Percentiles rank a stretch among this genome's conserved stretches.
phyloP scores from a whole-genome alignment of 2,329 filamentous ascomycete genomes.

The Helicocarpus griseus region DNA sequence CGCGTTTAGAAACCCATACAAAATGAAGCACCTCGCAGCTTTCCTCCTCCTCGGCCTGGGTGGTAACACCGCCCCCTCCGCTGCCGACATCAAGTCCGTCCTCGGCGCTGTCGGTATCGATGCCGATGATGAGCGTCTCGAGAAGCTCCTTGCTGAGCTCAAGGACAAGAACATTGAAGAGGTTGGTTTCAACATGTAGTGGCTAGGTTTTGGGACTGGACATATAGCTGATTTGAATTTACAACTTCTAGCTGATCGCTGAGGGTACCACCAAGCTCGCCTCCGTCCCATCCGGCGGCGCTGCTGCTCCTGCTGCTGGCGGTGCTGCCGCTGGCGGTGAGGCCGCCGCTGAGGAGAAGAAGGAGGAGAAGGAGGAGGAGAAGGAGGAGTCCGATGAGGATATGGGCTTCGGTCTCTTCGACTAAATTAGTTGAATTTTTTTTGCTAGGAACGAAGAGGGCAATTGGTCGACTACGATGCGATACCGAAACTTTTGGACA shows the following conservation, averaged over 20 bases:
- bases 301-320: constrained; percentile 51
- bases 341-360: constrained; percentile 52
- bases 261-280: constrained; percentile 89
- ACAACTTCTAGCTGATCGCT: constrained; percentile 63
- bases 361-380: constrained; percentile 68
- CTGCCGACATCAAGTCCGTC: constrained; percentile 75
- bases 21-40: constrained; percentile 99
- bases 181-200: constrained; percentile 46
- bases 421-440: constrained; percentile 31
- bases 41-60: constrained; percentile 94
- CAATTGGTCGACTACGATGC: constrained; percentile 9
- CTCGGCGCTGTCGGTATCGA: constrained; percentile 93
- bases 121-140: constrained; percentile 77
- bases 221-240: constrained; percentile 16
- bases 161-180: constrained; percentile 66
- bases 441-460: constrained; percentile 18
- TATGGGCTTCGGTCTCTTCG: constrained; percentile 68
- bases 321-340: constrained; percentile 58
- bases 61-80: constrained; percentile 83
- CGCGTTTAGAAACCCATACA: constrained; percentile 35
- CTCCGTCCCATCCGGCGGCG: constrained; percentile 89
- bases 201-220: constrained; percentile 7
- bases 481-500: constrained; percentile 1
- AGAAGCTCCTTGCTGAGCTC: constrained; percentile 74
- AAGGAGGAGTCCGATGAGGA: constrained; percentile 65